phyloP scores from a whole-genome alignment of 495 filamentous ascomycete species.

The Talaromyces ruber region DNA sequence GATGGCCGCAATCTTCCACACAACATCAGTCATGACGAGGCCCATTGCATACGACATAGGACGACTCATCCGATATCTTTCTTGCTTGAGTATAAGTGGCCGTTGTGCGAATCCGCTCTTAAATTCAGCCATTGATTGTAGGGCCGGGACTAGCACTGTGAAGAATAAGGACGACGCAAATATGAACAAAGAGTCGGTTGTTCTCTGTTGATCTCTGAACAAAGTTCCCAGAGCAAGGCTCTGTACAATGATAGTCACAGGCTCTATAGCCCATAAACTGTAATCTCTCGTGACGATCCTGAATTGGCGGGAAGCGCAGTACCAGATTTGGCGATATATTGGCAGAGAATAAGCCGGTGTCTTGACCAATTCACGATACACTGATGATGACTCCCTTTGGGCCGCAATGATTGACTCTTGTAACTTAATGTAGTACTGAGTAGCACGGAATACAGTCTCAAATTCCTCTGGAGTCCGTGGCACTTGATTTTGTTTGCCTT shows the following conservation, averaged over 20 bases:
- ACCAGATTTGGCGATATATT: conserved; percentile 55
- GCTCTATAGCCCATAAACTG: conserved; percentile 14
- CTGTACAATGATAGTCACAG: conserved; percentile 13
- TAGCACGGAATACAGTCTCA: conserved; percentile 51
- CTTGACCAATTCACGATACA: conserved; percentile 9
- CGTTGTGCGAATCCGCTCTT: conserved; percentile 11
- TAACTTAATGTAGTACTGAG: conserved; percentile 38
- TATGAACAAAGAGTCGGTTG: neutral
- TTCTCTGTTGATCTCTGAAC: conserved; percentile 14
- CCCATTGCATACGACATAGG: conserved; percentile 11
- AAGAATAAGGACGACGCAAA: conserved; percentile 2
- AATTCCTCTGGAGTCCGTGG: conserved; percentile 70
- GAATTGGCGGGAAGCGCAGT: conserved; percentile 40
- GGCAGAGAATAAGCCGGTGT: conserved; percentile 12
- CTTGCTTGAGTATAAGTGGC: conserved; percentile 11
- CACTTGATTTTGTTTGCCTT: conserved; percentile 53
- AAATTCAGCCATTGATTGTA: conserved; percentile 12
- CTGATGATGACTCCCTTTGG: neutral
- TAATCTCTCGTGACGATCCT: conserved; percentile 12
- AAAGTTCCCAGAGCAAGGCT: conserved; percentile 17
- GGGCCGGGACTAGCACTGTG: conserved; percentile 8
- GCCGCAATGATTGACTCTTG: conserved; percentile 12
- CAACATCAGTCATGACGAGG: conserved; percentile 9
- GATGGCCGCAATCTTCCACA: conserved; percentile 10
- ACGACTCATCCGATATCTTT: conserved; percentile 8